These are phyloP conservation scores for Emmonsia crescens DNA, from an alignment of 2,329 filamentous ascomycete species.

Conservation along the genomic window DNA sequence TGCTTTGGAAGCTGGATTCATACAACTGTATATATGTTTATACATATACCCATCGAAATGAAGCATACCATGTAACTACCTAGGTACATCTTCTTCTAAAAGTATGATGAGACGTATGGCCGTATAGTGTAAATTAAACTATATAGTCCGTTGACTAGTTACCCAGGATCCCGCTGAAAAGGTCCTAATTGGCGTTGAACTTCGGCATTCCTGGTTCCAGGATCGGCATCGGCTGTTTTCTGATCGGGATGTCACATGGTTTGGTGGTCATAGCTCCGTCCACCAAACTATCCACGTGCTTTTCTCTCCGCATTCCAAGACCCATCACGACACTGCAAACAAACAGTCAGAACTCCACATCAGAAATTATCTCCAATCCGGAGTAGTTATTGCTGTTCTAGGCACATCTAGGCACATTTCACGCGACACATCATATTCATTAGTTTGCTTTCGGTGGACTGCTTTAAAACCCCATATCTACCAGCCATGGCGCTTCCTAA, in stretches of 20 bases:
- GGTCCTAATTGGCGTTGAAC: no score
- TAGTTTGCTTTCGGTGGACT: not conserved
- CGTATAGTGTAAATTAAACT: not conserved
- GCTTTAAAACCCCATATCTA: not conserved
- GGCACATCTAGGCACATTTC: not conserved
- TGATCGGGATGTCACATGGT: conserved; percentile 1
- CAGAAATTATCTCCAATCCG: not conserved
- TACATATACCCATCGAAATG: not conserved
- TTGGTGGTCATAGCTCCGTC: not conserved
- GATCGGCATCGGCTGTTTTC: not conserved
- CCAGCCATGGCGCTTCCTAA: conserved; percentile 49
- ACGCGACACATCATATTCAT: not conserved
- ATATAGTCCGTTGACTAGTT: not conserved
- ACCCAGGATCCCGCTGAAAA: no score
- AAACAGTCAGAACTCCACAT: not conserved
- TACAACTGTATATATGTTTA: not conserved
- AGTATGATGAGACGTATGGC: not conserved
- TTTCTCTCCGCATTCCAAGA: not conserved
- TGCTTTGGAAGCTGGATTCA: not conserved
- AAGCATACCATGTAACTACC: not conserved
- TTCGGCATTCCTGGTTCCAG: not conserved
- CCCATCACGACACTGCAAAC: not conserved
- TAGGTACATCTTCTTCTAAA: not conserved
- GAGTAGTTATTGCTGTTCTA: not conserved
- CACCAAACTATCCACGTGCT: not conserved